These are phyloP conservation scores for Thalassia testudinum DNA, from an alignment of 116 monocot genomes.

Conservation along the genomic window DNA sequence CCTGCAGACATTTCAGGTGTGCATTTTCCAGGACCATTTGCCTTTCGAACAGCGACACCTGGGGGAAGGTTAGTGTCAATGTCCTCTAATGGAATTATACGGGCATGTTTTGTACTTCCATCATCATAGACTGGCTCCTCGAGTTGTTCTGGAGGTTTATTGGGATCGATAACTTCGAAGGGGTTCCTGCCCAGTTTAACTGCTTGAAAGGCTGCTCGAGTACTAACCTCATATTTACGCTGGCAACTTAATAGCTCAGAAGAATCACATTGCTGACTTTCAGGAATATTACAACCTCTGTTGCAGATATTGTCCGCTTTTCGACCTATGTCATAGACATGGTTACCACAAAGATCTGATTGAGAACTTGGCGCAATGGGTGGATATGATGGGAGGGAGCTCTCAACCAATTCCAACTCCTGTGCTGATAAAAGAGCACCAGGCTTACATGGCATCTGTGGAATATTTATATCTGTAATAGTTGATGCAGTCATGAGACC, in stretches of 20 bases:
- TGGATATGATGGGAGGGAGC: slow-evolving; percentile 7
- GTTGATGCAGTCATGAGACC: slow-evolving; percentile 4
- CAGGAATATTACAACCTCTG: neutral
- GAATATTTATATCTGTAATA: slow-evolving; percentile 1
- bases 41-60: slow-evolving; percentile 13
- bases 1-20: slow-evolving; percentile 10
- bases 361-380: neutral
- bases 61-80: slow-evolving; percentile 13
- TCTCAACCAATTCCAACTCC: slow-evolving; percentile 30
- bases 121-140: slow-evolving; percentile 1
- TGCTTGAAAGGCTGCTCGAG: slow-evolving; percentile 7
- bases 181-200: slow-evolving; percentile 11
- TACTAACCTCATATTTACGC: neutral
- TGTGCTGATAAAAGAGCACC: slow-evolving; percentile 16
- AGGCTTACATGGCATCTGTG: slow-evolving; percentile 3
- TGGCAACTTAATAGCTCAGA: slow-evolving; percentile 2
- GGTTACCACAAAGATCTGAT: slow-evolving; percentile 9
- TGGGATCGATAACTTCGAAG: slow-evolving; percentile 9
- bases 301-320: neutral
- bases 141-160: slow-evolving; percentile 6
- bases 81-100: slow-evolving; percentile 4
- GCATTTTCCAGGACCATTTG: slow-evolving; percentile 9
- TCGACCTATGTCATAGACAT: neutral
- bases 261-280: neutral
- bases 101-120: slow-evolving; percentile 9